A percentile compares a stretch with the other conserved stretches of the same genome.
phyloP scores from a whole-genome alignment of 2,329 filamentous ascomycete genomes.

The Epichloe coenophiala region DNA sequence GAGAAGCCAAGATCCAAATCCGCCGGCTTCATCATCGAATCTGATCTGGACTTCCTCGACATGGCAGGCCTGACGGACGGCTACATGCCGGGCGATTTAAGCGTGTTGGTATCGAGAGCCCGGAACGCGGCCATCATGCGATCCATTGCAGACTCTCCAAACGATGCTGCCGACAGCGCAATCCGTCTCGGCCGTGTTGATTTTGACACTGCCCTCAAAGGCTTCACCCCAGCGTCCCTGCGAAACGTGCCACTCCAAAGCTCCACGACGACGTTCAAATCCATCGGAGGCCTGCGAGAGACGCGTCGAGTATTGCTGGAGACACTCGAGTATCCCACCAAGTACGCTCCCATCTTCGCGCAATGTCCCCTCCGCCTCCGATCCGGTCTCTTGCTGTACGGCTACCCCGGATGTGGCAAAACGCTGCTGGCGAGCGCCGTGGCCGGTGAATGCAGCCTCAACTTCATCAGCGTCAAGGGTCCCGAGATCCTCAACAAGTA shows the following conservation, averaged over 20 bases:
- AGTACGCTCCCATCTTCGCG: conserved; percentile 94
- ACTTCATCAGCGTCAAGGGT: conserved; percentile 97
- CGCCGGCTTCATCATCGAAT: conserved; percentile 59
- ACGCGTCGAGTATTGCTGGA: conserved; percentile 88
- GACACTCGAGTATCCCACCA: conserved; percentile 92
- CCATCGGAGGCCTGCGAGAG: conserved; percentile 75
- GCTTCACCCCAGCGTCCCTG: conserved; percentile 88
- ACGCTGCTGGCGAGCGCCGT: conserved; percentile 90
- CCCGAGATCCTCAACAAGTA: conserved; percentile 99
- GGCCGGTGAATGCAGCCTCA: conserved; percentile 93
- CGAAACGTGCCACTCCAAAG: conserved; percentile 90
- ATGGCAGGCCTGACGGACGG: conserved; percentile 89
- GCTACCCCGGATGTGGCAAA: conserved; percentile 92
- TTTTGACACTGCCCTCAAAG: conserved; percentile 73
- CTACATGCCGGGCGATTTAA: conserved; percentile 93
- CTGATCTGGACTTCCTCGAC: conserved; percentile 78
- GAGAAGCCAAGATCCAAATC: conserved; percentile 20
- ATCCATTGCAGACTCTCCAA: conserved; percentile 44
- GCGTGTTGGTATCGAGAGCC: conserved; percentile 72
- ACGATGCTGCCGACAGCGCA: conserved; percentile 29
- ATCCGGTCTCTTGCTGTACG: conserved; percentile 84
- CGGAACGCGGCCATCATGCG: conserved; percentile 88
- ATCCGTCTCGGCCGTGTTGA: conserved; percentile 59
- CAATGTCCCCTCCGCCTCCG: conserved; percentile 90
- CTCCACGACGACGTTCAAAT: conserved; percentile 82